Conservation (phyloP, 805 yeast species). For the Kuraishia ogatae region DNA sequence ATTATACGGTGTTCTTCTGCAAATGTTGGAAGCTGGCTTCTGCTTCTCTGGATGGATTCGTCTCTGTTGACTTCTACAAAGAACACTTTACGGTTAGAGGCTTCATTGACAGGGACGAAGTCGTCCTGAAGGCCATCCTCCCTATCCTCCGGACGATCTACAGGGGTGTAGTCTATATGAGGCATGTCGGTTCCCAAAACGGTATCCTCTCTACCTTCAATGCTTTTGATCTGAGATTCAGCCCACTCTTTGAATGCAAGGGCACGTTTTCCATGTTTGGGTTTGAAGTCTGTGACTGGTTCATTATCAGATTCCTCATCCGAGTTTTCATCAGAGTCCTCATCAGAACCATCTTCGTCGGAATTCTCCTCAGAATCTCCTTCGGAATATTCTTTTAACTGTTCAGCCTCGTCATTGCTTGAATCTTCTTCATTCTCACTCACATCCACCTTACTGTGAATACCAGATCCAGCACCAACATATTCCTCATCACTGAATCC, state of each 20-base stretch:
- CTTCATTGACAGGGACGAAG: slow-evolving; percentile 48
- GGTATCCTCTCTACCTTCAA: slow-evolving; percentile 49
- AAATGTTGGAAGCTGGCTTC: slow-evolving; percentile 78
- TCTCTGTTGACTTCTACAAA: slow-evolving; percentile 62
- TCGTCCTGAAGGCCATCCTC: slow-evolving; percentile 60
- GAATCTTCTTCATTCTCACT: slow-evolving; percentile 16
- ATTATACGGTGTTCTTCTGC: slow-evolving; percentile 86
- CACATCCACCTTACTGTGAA: slow-evolving; percentile 14
- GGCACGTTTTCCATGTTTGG: slow-evolving; percentile 40
- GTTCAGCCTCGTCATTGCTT: slow-evolving; percentile 21
- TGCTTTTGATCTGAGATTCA: slow-evolving; percentile 52
- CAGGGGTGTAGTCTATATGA: slow-evolving; percentile 40
- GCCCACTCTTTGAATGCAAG: slow-evolving; percentile 86
- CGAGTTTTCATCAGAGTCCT: slow-evolving; percentile 22
- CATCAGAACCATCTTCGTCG: slow-evolving; percentile 21
- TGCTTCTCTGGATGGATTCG: slow-evolving; percentile 52
- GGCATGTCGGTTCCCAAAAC: slow-evolving; percentile 43
- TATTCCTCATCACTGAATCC: slow-evolving; percentile 8
- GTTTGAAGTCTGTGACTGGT: slow-evolving; percentile 23
- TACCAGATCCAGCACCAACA: slow-evolving; percentile 10
- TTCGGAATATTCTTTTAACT: too few relatives aligned
- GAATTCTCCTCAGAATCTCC: slow-evolving; percentile 23
- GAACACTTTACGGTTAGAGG: slow-evolving; percentile 47
- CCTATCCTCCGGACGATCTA: slow-evolving; percentile 65
- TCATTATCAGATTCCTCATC: slow-evolving; percentile 25